phyloP scores from a whole-genome alignment of 345 rosid species.

The Brassica rapa region DNA sequence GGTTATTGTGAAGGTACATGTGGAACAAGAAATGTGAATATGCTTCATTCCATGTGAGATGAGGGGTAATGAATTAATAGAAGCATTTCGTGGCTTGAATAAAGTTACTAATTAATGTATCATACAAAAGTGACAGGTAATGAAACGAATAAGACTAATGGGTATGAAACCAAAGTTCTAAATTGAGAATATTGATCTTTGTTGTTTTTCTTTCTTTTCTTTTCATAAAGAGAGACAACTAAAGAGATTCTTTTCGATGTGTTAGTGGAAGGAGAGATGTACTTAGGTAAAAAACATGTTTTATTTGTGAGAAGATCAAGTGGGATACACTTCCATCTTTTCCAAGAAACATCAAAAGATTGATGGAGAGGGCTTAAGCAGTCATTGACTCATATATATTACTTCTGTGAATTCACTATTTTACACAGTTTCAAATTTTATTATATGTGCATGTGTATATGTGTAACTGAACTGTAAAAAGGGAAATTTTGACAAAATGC shows the following conservation, averaged over 20 bases:
- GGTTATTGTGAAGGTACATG: constrained; percentile 35
- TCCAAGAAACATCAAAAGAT: constrained; percentile 5
- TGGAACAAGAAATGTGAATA: constrained; percentile 42
- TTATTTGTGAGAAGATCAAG: constrained; percentile 45
- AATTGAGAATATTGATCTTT: constrained; percentile 34
- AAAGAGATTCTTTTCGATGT: constrained; percentile 41
- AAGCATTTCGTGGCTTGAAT: constrained; percentile 10
- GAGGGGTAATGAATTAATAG: constrained; percentile 30
- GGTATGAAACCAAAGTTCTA: constrained; percentile 25
- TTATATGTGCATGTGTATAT: not conserved
- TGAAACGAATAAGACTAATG: constrained; percentile 32
- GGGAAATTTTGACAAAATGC: not conserved
- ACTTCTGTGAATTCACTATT: not conserved
- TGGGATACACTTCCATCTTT: constrained; percentile 20
- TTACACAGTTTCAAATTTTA: not conserved
- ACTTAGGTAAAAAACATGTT: constrained; percentile 33
- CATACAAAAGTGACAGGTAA: constrained; percentile 40
- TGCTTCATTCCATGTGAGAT: constrained; percentile 33
- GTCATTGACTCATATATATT: constrained; percentile 27
- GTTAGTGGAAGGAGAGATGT: constrained; percentile 23
- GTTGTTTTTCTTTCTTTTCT: constrained; percentile 41
- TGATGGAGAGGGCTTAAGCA: constrained; percentile 26
- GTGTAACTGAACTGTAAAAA: not conserved
- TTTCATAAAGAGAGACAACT: constrained; percentile 42
- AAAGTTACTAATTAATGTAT: constrained; percentile 8